Base-by-base conservation (phyloP, 164 flowering plant species). In the Hamamelis virginiana region DNA sequence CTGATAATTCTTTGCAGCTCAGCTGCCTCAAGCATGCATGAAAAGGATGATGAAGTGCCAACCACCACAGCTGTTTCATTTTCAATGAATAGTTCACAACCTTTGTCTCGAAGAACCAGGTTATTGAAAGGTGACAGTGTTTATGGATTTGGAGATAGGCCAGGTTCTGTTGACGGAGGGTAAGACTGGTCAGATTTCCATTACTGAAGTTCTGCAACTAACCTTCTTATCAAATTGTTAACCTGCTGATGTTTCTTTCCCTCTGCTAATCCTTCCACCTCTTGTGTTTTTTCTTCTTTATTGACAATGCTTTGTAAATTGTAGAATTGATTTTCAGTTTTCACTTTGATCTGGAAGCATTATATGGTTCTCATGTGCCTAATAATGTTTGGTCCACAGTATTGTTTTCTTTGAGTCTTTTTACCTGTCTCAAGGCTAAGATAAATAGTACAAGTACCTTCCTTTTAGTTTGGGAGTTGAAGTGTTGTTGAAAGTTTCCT, bases 51-150 rank as follows among this genome's bases (percentile, higher is more conserved):
- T 72, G 96, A 89, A 52, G 72, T 92, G 69, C 90, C 91, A 56
- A 85, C 89, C 1, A 81, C 91, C 46, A 72, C 87, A 21, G 83
- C 90, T 68, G 69, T 78, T 72, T 70, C 89, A 73, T 74, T 81
- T 71, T 82, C 89, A 19, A 58, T 77, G 62, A 87, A 69, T 67
- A 82, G 71, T 76, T 83, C 91, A 52, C 97, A 85, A 61, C 72
- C 97, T 64, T 72, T 89, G 44, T 95, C 97, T 75, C 89, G 97
- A 74, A 89, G 98, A 76, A 95, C 97, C 47, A 86, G 94, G 81
- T 76, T 69, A 61, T 62, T 80, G 62, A 91, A 83, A 77, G 85
- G 85, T 75, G 97, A 90, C 67, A 86, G 81, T 74, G 68, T 81
- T 70, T 63, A 77, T 44, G 84, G 81, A 55, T 72, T 69, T 72